These are phyloP conservation scores for Populus hybrid DNA, from an alignment of 441 rosid species.

Conservation along the genomic window DNA sequence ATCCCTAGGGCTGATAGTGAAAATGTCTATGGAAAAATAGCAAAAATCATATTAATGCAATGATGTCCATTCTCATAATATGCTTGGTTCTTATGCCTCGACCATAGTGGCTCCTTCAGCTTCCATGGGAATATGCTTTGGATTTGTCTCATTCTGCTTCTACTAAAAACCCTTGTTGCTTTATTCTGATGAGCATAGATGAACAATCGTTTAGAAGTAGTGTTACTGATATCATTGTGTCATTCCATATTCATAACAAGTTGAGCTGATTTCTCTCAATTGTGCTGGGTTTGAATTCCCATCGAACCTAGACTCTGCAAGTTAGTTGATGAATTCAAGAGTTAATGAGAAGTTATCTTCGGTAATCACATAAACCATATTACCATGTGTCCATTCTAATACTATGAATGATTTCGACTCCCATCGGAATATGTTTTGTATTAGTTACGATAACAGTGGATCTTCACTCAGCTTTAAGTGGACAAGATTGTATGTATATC, in stretches of 20 bases:
- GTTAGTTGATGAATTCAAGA: background rate
- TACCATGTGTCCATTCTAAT: background rate
- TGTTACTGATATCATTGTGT: background rate
- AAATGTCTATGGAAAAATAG: no score
- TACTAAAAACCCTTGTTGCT: background rate
- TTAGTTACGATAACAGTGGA: background rate
- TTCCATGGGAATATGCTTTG: background rate
- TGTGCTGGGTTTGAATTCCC: background rate
- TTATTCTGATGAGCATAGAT: background rate
- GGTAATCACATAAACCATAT: background rate
- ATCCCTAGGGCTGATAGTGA: no score
- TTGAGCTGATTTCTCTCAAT: background rate
- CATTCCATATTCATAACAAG: background rate
- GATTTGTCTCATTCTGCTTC: no score
- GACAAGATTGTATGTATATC: background rate
- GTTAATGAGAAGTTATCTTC: background rate
- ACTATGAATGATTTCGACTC: no score
- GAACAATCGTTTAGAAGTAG: background rate
- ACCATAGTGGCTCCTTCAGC: background rate
- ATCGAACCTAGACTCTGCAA: background rate
- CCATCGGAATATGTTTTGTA: background rate
- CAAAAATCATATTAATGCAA: background rate
- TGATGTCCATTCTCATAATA: background rate
- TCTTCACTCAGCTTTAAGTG: background rate
- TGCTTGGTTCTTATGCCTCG: background rate